Base-by-base conservation (phyloP, 176 grass and related monocot genomes). In the Stipa capillata region DNA sequence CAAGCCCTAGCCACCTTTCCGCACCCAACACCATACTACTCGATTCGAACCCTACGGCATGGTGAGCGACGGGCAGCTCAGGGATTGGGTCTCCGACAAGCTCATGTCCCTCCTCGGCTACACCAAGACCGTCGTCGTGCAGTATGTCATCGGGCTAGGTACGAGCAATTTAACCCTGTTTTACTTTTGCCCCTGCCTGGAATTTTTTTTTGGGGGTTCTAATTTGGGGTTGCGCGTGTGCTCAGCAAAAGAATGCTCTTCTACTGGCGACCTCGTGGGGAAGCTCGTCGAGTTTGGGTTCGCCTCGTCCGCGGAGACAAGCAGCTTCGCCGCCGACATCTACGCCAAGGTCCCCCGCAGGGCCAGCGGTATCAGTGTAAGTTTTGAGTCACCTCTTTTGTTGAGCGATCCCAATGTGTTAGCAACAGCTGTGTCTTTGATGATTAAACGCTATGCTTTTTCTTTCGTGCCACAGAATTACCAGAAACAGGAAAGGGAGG, bases 111-210 rank as follows among this genome's bases (percentile, higher is more conserved):
- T 97, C 28, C 80, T 92, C 42, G 94, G 91, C 2, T 97, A 86
- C 83, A 94, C 94, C 40, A 88, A 84, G 8, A 75, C 62, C 42
- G 78, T 97, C 20, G 83, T 94, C 17, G 87, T 88, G 29, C 85
- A 94, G 44, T 97, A 97, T 17, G 87, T 94, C 70, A 97, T 97
- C 48, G 80, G 94, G 31, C 74, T 97, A 17, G 86, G 94, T 97
- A 81, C 34, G 45, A 21, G 18, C 31, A 2, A 10, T 45, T 29
- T 33, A 6, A 3, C 18, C 70, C 18, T 24, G 6, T 44, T 33
- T 37, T 40, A n/a, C 7, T 32, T 45, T 54, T 39, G 28, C 25
- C 21, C 4, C 20, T 29, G 28, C 33, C 9, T 3, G 49, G 81
- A 34, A n/a, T 23, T 63, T 68, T 47, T 34, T 61, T 16, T 54